Base-by-base conservation (phyloP, 1,284 basidiomycete genomes). In the Schizophyllum amplum region DNA sequence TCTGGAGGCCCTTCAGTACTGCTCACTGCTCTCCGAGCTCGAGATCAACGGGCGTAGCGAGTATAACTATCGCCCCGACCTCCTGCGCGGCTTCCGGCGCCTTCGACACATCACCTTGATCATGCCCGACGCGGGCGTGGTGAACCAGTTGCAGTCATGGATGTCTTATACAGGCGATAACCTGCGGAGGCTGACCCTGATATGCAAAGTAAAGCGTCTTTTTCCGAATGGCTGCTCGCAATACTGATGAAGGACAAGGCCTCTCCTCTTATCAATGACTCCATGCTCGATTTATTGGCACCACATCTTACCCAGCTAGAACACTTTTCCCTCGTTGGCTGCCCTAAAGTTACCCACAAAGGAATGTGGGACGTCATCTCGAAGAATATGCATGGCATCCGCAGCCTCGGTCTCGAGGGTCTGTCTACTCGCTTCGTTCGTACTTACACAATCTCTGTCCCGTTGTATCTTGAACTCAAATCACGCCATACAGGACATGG, bases 1-100 rank as follows among this genome's bases (percentile, higher is more conserved):
- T 24, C 72, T 90, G 9, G 63, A 74, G 24, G 77, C 78, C 17
- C 69, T 90, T 5, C 68, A 70, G 4, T 53, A 62, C 17, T 79
- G 75, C 42, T 63, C 69, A 0, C 62, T 69, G 1, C 69, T 90
- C 6, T 62, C 68, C 25, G 80, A 82, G 51, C 69, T 90, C 4
- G 85, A 88, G 64, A 77, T 90, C 52, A 90, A 90, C 57, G 88
- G 87, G 0, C 75, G 80, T 55, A 76, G 76, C 62, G 71, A 76
- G 42, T 72, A 73, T 24, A 72, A 79, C 54, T 87, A 86, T 61
- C 70, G 84, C 59, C 79, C 84, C 0, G 53, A 54, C 1, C 61
- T 79, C 5, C 72, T 90, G 1, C 59, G 71, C 6, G 69, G 62
- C 2, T 85, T 90, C 64, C 67, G 65, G 22, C 66, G 62, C n/a